Conservation (phyloP, 176 grass and related monocot species). For the Carex littledalei region DNA sequence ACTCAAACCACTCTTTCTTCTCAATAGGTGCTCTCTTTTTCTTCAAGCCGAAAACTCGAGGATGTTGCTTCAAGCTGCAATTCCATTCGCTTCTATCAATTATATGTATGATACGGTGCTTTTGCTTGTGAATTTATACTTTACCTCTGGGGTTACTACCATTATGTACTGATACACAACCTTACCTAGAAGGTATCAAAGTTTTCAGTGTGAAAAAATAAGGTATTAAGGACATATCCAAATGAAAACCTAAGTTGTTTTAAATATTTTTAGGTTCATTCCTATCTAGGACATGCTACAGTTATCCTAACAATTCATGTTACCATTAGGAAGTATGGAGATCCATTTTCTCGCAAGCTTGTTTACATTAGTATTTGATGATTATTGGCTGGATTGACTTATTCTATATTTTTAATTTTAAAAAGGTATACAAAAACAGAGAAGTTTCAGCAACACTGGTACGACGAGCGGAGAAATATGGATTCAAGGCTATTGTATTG, state of each 20-base stretch:
- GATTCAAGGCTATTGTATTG: constrained; percentile 81
- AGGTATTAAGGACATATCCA: background rate
- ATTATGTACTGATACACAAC: background rate
- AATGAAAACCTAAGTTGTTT: background rate
- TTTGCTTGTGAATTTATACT: background rate
- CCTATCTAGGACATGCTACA: background rate
- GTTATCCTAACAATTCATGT: background rate
- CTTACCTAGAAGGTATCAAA: background rate
- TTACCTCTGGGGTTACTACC: background rate
- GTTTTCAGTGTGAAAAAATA: background rate
- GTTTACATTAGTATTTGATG: background rate
- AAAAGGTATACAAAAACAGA: constrained; percentile 76
- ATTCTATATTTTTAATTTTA: background rate
- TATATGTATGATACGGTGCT: constrained; percentile 55
- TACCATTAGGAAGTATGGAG: background rate
- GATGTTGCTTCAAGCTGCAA: constrained; percentile 69
- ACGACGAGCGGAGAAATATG: constrained; percentile 52
- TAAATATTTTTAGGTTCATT: background rate
- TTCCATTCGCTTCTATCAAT: constrained; percentile 79
- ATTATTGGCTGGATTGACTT: background rate
- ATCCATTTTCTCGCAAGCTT: background rate
- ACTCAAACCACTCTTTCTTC: background rate
- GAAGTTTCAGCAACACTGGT: constrained; percentile 59
- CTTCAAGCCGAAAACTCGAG: constrained; percentile 66
- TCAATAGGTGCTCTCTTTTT: constrained; percentile 63